A percentile compares a stretch with the other conserved stretches of the same genome.
Conservation (phyloP, 176 grass and related monocot species). For the Cocos nucifera region DNA sequence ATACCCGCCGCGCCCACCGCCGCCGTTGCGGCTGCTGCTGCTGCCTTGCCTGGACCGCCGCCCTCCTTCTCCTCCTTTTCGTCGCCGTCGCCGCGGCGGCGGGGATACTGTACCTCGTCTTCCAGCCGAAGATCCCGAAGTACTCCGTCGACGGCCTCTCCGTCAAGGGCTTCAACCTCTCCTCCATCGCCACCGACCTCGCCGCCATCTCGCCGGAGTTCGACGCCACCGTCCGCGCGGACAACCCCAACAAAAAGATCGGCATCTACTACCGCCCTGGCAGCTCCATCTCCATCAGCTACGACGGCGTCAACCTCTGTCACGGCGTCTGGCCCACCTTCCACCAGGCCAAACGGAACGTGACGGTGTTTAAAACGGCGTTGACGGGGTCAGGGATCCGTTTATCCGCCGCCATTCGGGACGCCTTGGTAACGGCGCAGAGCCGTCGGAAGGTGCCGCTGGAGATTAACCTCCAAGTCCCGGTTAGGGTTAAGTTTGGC, state of each 20-base stretch:
- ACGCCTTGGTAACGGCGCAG: constrained; percentile 12
- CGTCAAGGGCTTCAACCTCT: constrained; percentile 32
- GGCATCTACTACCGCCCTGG: constrained; percentile 56
- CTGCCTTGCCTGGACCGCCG: background rate
- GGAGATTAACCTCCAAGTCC: constrained; percentile 27
- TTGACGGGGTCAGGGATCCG: constrained; percentile 20
- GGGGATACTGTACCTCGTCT: constrained; percentile 33
- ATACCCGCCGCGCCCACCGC: constrained; percentile 8
- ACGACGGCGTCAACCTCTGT: constrained; percentile 31
- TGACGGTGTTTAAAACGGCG: constrained; percentile 29
- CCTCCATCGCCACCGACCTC: background rate
- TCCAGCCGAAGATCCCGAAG: constrained; percentile 49
- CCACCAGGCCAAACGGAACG: constrained; percentile 47
- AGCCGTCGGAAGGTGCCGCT: constrained; percentile 34
- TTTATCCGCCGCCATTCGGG: constrained; percentile 16
- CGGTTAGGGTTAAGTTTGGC: constrained; percentile 40
- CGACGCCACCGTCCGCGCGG: constrained; percentile 35
- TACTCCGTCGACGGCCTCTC: constrained; percentile 54
- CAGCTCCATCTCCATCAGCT: constrained; percentile 32
- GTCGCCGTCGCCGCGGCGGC: constrained; percentile 10
- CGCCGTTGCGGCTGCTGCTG: constrained; percentile 19
- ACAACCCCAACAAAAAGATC: constrained; percentile 51
- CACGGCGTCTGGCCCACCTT: constrained; percentile 60
- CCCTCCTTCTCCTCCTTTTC: constrained; percentile 23
- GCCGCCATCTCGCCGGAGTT: constrained; percentile 22